Base-by-base conservation (phyloP, 306 rosid species). In the Sicyos edulis region DNA sequence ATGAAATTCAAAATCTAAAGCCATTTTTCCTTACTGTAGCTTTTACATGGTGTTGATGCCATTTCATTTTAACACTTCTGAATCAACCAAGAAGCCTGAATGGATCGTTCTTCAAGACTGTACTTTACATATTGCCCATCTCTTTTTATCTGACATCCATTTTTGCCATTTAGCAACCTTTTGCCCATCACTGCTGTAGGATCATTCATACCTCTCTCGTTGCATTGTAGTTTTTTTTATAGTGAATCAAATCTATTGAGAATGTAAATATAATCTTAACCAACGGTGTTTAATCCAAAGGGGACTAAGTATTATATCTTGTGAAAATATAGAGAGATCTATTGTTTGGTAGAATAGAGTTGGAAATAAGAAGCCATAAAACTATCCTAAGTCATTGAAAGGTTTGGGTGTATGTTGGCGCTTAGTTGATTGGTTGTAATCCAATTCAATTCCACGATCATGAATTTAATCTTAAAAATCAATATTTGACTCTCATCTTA, bases 11-110 rank as follows among this genome's bases (percentile, higher is more conserved):
- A 47, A 49, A 12, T 67, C 20, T 26, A 7, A 67, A 47, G 14
- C 54, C 56, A 67, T 67, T 67, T 69, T 24, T 45, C 56, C 44
- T 68, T 49, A 45, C 72, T 21, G 55, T 47, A 68, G 73, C 73
- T 51, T 51, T 51, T 24, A 26, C 50, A 69, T 51, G 73, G 57
- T 69, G 55, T 69, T 24, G 19, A 69, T 51, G 59, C 58, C 73
- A 69, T 51, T 69, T 51, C 59, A 26, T 69, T 69, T 26, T 32
- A 69, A 49, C 73, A 50, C 73, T 68, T 68, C 59, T 69, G 20
- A 69, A 14, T 69, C 59, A 69, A 49, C 73, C 59, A 22, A 22
- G 59, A 69, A 26, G 59, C 44, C 57, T 69, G 73, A 50, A 26
- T 50, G 21, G 37, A 69, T 69, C 47, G 45, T 69, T 69, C 42